Evolutionary conservation across 139 green algal species (phyloP).

Genomic region (Trebouxia sp.): DNA sequence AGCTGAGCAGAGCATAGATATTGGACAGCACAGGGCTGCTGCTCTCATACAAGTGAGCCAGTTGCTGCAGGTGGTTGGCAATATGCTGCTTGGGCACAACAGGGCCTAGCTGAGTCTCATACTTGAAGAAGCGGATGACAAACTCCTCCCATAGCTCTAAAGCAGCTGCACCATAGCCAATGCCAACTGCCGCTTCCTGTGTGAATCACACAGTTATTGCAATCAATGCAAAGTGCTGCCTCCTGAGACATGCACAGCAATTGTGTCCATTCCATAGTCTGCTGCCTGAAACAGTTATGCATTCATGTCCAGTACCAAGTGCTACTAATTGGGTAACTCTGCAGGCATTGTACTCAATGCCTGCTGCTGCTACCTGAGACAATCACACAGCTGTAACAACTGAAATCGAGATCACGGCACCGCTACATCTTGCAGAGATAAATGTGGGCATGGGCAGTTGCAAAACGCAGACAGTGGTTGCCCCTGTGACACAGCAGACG

Average conservation of each 20-base stretch:
- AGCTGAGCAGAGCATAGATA: conserved; percentile 28
- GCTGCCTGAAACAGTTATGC: too few species aligned
- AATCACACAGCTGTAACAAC: too few species aligned
- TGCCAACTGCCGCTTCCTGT: conserved; percentile 21
- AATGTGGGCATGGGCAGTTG: too few species aligned
- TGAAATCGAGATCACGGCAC: too few species aligned
- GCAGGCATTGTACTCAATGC: too few species aligned
- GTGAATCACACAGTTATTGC: neutral
- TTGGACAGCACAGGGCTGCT: conserved; percentile 30
- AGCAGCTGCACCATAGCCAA: conserved; percentile 32
- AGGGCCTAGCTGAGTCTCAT: conserved; percentile 31
- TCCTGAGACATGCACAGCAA: neutral
- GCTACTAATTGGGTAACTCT: too few species aligned
- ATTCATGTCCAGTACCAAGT: too few species aligned
- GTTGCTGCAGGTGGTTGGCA: conserved; percentile 24
- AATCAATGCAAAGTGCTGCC: neutral
- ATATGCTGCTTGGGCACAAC: conserved; percentile 23
- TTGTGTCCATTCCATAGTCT: neutral
- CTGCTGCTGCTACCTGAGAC: too few species aligned
- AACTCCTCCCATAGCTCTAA: conserved; percentile 36
- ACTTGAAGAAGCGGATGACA: conserved; percentile 30
- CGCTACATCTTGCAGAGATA: too few species aligned
- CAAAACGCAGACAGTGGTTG: too few species aligned
- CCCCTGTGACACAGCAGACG: too few species aligned
- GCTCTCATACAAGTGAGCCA: conserved; percentile 30